Percentiles rank a stretch among this genome's conserved stretches.
Conservation (phyloP, 2,329 filamentous ascomycete genomes). For the Exophiala sp. region DNA sequence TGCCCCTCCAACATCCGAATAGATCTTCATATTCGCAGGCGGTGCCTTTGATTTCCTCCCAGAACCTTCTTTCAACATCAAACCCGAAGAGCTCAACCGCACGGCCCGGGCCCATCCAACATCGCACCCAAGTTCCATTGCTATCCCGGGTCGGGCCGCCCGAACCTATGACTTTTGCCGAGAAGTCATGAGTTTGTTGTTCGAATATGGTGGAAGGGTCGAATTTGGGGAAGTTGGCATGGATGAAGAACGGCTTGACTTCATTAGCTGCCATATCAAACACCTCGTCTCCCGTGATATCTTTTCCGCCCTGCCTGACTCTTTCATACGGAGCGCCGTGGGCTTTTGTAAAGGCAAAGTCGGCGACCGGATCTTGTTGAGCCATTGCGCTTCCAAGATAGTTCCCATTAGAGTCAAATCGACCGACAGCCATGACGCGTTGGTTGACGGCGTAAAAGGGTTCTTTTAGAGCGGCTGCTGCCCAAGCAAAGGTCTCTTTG, state of each 20-base stretch:
- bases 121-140: slow-evolving; percentile 34
- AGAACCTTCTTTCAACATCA: slow-evolving; percentile 37
- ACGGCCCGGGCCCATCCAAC: slow-evolving; percentile 31
- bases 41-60: slow-evolving; percentile 37
- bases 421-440: slow-evolving; percentile 26
- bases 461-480: slow-evolving; percentile 38
- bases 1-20: slow-evolving; percentile 33
- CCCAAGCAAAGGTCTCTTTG: slow-evolving; percentile 48
- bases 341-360: slow-evolving; percentile 26
- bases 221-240: slow-evolving; percentile 39
- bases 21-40: slow-evolving; percentile 37
- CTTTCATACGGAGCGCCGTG: slow-evolving; percentile 23
- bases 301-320: slow-evolving; percentile 23
- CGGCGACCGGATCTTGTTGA: slow-evolving; percentile 35
- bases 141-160: slow-evolving; percentile 29
- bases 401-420: slow-evolving; percentile 26
- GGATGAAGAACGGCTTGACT: slow-evolving; percentile 37
- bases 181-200: slow-evolving; percentile 21
- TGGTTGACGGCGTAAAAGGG: slow-evolving; percentile 41
- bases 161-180: slow-evolving; percentile 28
- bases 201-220: slow-evolving; percentile 37
- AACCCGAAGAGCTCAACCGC: slow-evolving; percentile 32
- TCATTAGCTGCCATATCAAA: slow-evolving; percentile 25
- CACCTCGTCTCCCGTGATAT: slow-evolving; percentile 31
- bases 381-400: slow-evolving; percentile 32